A percentile compares a stretch with the other conserved stretches of the same genome.
Conservation (phyloP, 192 early-diverging fungal genomes). For the Podila verticillata region DNA sequence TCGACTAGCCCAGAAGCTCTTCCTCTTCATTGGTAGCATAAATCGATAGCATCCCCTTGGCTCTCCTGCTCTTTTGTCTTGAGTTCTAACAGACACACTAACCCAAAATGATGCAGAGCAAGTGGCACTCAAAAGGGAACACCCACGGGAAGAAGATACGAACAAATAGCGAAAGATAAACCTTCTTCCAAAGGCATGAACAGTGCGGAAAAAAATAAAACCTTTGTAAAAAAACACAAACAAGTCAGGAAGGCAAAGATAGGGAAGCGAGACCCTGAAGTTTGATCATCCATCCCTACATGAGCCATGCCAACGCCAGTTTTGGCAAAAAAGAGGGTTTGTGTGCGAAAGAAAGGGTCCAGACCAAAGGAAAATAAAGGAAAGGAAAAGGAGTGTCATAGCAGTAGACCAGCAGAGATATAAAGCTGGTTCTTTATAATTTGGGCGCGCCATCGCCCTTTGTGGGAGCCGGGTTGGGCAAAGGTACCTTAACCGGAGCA, state of each 20-base stretch:
- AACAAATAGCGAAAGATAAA: constrained; percentile 9
- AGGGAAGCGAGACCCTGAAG: neutral
- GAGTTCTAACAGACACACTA: neutral
- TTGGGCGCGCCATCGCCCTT: constrained; percentile 42
- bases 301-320: neutral
- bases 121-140: constrained; percentile 6
- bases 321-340: neutral
- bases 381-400: neutral
- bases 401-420: neutral
- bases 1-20: too few relatives aligned
- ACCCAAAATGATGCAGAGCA: constrained; percentile 11
- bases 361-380: neutral
- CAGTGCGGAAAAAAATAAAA: neutral
- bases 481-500: constrained; percentile 49
- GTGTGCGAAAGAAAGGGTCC: neutral
- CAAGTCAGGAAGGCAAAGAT: neutral
- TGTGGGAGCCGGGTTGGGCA: constrained; percentile 41
- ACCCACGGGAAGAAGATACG: constrained; percentile 2
- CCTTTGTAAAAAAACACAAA: neutral
- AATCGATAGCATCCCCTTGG: neutral
- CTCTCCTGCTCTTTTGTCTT: neutral
- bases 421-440: constrained; percentile 29
- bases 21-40: too few relatives aligned
- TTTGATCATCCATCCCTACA: neutral
- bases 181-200: neutral